phyloP scores from a whole-genome alignment of 2,329 filamentous ascomycete species.

The Teratosphaeria zuluensis region DNA sequence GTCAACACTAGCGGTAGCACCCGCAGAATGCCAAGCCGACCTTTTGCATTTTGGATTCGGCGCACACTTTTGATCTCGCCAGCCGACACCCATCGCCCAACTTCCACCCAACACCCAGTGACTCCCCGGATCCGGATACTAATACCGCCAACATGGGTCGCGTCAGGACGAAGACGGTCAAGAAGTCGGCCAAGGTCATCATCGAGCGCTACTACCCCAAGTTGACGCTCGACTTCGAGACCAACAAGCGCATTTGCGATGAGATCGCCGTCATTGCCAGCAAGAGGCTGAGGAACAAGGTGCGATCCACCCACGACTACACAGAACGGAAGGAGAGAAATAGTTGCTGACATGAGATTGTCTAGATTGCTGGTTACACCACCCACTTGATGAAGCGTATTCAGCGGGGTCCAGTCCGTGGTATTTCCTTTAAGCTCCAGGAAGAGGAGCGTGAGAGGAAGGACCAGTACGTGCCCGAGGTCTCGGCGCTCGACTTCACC shows the following conservation, averaged over 20 bases:
- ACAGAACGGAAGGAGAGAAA: not conserved
- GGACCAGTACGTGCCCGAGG: conserved; percentile 99
- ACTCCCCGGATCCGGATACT: not conserved
- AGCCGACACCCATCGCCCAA: not conserved
- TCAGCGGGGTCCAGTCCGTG: conserved; percentile 95
- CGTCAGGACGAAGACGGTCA: conserved; percentile 56
- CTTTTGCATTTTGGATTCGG: not conserved
- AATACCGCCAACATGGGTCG: conserved; percentile 43
- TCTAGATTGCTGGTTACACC: conserved; percentile 91
- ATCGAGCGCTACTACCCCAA: conserved; percentile 95
- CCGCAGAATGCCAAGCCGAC: not conserved
- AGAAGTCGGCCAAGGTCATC: conserved; percentile 96
- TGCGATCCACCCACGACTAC: conserved; percentile 27
- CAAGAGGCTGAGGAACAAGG: conserved; percentile 99
- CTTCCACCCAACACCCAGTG: not conserved
- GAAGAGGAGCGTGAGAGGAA: conserved; percentile 99
- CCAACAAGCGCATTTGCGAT: conserved; percentile 99
- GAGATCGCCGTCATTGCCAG: conserved; percentile 98
- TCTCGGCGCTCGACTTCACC: conserved; percentile 96
- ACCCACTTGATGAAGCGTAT: conserved; percentile 99
- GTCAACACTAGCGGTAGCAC: not conserved
- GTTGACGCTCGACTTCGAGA: conserved; percentile 99
- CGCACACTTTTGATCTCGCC: not conserved
- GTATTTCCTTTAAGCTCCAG: conserved; percentile 99
- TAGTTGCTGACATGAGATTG: not conserved